Base-by-base conservation (phyloP, 768 basidiomycete genomes). In the Clavaria fumosa region DNA sequence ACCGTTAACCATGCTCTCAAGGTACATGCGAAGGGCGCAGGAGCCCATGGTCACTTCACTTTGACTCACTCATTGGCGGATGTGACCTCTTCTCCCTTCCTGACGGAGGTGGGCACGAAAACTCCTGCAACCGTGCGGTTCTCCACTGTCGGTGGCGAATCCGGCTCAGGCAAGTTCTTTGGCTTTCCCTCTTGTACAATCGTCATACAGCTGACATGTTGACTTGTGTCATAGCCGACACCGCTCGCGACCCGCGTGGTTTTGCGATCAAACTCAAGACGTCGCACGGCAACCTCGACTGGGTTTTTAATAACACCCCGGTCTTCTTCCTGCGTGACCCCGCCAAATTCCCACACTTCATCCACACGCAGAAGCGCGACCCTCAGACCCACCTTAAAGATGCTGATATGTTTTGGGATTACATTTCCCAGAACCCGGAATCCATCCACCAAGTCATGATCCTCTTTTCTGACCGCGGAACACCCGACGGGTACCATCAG, bases 371-470 rank as follows among this genome's bases (percentile, higher is more conserved):
- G 54, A 90, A 90, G 65, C 73, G 81, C 45, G 71, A 86, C 56
- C 91, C 91, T 11, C 83, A 86, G 53, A 91, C 89, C 5, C 84
- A 96, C 58, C 58, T 91, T 48, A 88, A 82, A 57, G 86, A 88
- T 61, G 53, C 78, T 33, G 82, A 89, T 54, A 72, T 72, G 67
- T 90, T 81, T 67, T 82, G 79, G 81, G 90, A 93, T 56, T 93
- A 85, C 53, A 71, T 93, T 40, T 70, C 73, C 21, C 76, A 84
- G 55, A 86, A 85, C 61, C 81, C 84, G 7, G 84, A 90, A 61
- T 82, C 85, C 14, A 83, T 81, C 41, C 83, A 88, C 56, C 84
- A 88, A 60, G 63, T 85, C 50, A 67, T 84, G 70, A 91, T 91
- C 55, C 69, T 86, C 42, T 79, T 95, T 64, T 83, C 83, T n/a